phyloP scores from a whole-genome alignment of 2,329 filamentous ascomycete species.

The Didymella sp. region DNA sequence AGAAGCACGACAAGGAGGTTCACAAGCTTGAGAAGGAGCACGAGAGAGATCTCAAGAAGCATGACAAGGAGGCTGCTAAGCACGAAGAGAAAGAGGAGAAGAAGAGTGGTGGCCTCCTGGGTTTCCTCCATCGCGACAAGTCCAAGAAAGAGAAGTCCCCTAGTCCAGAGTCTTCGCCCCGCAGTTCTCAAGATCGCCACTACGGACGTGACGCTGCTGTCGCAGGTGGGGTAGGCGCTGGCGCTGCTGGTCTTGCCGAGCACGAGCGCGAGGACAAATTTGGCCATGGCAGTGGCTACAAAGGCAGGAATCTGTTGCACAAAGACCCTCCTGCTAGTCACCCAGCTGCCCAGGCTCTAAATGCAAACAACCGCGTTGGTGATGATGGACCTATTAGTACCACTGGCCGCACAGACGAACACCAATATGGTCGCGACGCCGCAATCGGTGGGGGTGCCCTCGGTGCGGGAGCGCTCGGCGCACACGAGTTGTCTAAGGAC shows the following conservation, averaged over 20 bases:
- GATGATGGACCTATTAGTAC: slow-evolving; percentile 4
- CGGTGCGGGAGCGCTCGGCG: slow-evolving; percentile 40
- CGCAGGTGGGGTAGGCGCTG: slow-evolving; percentile 27
- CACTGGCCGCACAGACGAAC: slow-evolving; percentile 11
- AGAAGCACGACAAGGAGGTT: slow-evolving; percentile 33
- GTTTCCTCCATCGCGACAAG: slow-evolving; percentile 54
- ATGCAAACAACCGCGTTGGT: slow-evolving; percentile 16
- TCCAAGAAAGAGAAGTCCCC: slow-evolving; percentile 47
- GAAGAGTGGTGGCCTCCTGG: slow-evolving; percentile 49
- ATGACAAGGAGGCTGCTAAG: slow-evolving; percentile 32
- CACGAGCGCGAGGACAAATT: slow-evolving; percentile 12
- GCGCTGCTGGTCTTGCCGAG: slow-evolving; percentile 23
- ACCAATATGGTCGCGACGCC: slow-evolving; percentile 36
- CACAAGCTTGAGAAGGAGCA: slow-evolving; percentile 25
- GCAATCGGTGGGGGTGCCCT: slow-evolving; percentile 40
- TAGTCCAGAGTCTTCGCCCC: slow-evolving; percentile 28
- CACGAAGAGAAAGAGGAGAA: slow-evolving; percentile 34
- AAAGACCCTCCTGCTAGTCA: slow-evolving; percentile 52
- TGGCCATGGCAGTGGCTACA: slow-evolving; percentile 25
- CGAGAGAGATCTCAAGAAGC: slow-evolving; percentile 24
- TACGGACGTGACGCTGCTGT: slow-evolving; percentile 35
- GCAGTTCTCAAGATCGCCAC: slow-evolving; percentile 33
- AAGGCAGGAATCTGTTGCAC: slow-evolving; percentile 49
- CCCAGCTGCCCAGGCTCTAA: slow-evolving; percentile 36
- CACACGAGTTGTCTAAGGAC: slow-evolving; percentile 9